Conservation (phyloP, 1,284 basidiomycete species). For the Ceratobasidium sp. region DNA sequence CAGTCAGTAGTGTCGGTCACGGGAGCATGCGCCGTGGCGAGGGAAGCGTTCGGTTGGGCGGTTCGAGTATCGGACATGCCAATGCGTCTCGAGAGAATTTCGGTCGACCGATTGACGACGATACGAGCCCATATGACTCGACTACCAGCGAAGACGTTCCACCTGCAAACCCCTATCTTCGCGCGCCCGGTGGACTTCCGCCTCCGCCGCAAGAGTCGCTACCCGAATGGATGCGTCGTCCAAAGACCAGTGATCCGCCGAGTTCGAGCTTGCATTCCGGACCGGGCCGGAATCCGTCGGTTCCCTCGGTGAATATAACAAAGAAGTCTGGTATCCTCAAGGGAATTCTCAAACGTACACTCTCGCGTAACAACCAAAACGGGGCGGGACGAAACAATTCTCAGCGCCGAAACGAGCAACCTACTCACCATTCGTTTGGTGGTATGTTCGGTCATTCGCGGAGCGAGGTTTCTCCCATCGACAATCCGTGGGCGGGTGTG, state of each 20-base stretch:
- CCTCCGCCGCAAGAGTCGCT: not conserved
- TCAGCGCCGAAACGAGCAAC: not conserved
- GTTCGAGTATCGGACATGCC: constrained; percentile 20
- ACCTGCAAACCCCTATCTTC: constrained; percentile 2
- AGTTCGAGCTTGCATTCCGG: not conserved
- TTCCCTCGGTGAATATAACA: constrained; percentile 15
- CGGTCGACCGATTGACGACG: not conserved
- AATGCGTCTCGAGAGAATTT: not conserved
- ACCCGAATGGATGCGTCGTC: constrained; percentile 9
- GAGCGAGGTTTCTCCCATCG: constrained; percentile 33
- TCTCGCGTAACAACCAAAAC: constrained; percentile 14
- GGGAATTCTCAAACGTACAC: constrained; percentile 33
- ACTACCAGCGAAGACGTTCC: constrained; percentile 21
- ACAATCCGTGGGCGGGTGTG: constrained; percentile 34
- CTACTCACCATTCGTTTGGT: constrained; percentile 1
- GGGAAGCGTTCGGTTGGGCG: not conserved
- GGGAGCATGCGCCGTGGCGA: constrained; percentile 1
- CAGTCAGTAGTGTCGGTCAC: constrained; percentile 14
- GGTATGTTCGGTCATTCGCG: constrained; percentile 21
- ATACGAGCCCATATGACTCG: constrained; percentile 25
- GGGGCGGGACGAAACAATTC: constrained; percentile 2
- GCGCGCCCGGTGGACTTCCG: constrained; percentile 8
- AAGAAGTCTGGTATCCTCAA: constrained; percentile 29
- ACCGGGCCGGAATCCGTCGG: constrained; percentile 23
- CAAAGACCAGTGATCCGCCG: not conserved